Conservation (phyloP, 805 yeast genomes). For the Cyberlindnera lachancei region DNA sequence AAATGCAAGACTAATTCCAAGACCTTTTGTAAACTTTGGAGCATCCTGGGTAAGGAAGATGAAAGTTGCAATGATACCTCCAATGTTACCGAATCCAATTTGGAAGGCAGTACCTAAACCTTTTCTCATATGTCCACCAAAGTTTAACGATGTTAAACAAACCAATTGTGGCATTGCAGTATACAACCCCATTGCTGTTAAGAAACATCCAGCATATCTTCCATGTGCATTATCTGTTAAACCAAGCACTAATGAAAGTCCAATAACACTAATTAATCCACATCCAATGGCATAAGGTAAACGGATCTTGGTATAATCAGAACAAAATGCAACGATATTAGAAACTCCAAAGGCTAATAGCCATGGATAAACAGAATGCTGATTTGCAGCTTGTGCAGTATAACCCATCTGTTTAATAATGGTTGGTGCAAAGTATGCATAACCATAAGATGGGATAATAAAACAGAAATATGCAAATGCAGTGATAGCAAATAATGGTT, state of each 20-base stretch:
- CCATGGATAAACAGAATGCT: slow-evolving; percentile 85
- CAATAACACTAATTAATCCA: slow-evolving; percentile 26
- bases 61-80: slow-evolving; percentile 33
- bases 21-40: slow-evolving; percentile 29
- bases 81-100: slow-evolving; percentile 32
- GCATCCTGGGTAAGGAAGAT: slow-evolving; percentile 32
- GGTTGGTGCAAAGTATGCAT: slow-evolving; percentile 39
- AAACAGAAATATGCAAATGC: slow-evolving; percentile 31
- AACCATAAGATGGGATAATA: slow-evolving; percentile 32
- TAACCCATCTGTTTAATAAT: slow-evolving; percentile 35
- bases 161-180: slow-evolving; percentile 30
- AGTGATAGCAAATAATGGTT: slow-evolving; percentile 42
- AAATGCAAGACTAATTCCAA: slow-evolving; percentile 38
- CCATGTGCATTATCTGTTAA: slow-evolving; percentile 31
- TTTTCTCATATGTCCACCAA: slow-evolving; percentile 32
- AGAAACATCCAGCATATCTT: slow-evolving; percentile 33
- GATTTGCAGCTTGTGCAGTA: slow-evolving; percentile 67
- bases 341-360: slow-evolving; percentile 63
- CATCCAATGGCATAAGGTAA: slow-evolving; percentile 31
- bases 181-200: slow-evolving; percentile 31
- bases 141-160: slow-evolving; percentile 32
- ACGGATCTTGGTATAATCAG: slow-evolving; percentile 49
- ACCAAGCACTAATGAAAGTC: slow-evolving; percentile 29
- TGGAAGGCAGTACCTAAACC: slow-evolving; percentile 33
- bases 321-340: slow-evolving; percentile 51